These are phyloP conservation scores for Colletotrichum noveboracense DNA, from an alignment of 2,329 filamentous ascomycete species.

Conservation along the genomic window DNA sequence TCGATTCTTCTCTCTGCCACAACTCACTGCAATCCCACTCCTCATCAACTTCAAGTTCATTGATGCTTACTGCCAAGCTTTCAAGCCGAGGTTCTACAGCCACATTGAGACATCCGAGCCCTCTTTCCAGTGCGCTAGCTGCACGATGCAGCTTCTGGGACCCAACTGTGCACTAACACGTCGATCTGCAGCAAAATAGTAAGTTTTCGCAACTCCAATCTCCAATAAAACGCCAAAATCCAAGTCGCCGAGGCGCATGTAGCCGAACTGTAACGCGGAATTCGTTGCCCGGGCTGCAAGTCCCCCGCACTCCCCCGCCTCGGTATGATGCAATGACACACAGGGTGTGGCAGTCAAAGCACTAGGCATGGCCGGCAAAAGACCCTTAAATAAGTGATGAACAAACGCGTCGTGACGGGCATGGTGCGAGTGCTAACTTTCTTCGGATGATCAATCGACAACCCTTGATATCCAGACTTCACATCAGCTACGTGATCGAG, in stretches of 20 bases:
- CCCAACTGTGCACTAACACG: not conserved
- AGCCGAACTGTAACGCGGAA: not conserved
- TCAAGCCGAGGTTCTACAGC: not conserved
- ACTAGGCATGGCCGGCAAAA: not conserved
- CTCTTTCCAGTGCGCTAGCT: not conserved
- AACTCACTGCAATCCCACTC: not conserved
- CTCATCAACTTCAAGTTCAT: not conserved
- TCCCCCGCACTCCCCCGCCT: slow-evolving; percentile 16
- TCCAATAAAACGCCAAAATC: not conserved
- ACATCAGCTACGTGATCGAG: not conserved
- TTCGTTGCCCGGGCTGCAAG: slow-evolving; percentile 10
- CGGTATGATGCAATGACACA: slow-evolving; percentile 14
- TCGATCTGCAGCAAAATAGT: not conserved
- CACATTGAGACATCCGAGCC: not conserved
- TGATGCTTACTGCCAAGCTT: not conserved
- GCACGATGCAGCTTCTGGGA: not conserved
- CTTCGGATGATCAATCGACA: not conserved
- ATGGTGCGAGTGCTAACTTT: not conserved
- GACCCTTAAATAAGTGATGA: not conserved
- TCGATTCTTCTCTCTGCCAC: not conserved
- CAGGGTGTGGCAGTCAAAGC: not conserved
- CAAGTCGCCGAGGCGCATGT: not conserved
- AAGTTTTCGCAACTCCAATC: not conserved
- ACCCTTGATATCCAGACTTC: not conserved
- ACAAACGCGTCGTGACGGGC: not conserved